phyloP scores from a whole-genome alignment of 2,329 filamentous ascomycete genomes.

The Gyromitra esculenta region DNA sequence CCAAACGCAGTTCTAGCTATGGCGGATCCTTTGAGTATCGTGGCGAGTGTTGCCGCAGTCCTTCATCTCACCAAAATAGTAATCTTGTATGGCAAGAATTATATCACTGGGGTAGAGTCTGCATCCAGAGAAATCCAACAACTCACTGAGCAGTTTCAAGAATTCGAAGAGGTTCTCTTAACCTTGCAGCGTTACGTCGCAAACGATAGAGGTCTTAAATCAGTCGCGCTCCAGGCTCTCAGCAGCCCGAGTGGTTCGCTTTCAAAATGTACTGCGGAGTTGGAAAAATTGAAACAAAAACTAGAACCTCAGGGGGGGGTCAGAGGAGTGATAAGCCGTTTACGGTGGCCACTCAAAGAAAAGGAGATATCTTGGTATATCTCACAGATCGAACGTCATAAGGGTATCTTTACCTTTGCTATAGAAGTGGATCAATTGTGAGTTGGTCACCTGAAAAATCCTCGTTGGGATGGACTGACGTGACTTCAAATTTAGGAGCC shows the following conservation, averaged over 20 bases:
- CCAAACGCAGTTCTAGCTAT: neutral
- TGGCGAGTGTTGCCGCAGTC: slow-evolving; percentile 1
- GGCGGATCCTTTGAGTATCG: neutral
- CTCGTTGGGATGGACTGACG: neutral
- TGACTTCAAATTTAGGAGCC: neutral
- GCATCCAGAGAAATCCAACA: neutral
- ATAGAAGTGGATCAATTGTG: slow-evolving; percentile 9
- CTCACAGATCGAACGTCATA: slow-evolving; percentile 1
- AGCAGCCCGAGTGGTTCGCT: neutral
- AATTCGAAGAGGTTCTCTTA: neutral
- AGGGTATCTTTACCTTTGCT: slow-evolving; percentile 1
- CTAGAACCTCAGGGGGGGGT: neutral
- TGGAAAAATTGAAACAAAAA: neutral
- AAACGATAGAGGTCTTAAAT: slow-evolving; percentile 6
- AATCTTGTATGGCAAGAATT: neutral
- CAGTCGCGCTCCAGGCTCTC: neutral
- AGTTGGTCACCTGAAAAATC: neutral
- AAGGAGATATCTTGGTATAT: neutral
- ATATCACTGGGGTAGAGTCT: neutral
- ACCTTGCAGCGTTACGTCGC: neutral
- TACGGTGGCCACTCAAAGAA: slow-evolving; percentile 5
- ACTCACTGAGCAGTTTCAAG: neutral
- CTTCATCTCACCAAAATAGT: neutral
- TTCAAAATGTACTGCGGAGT: neutral
- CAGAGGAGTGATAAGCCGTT: neutral